phyloP scores from a whole-genome alignment of 23 red algal genomes.

The Agarophyton chilense region DNA sequence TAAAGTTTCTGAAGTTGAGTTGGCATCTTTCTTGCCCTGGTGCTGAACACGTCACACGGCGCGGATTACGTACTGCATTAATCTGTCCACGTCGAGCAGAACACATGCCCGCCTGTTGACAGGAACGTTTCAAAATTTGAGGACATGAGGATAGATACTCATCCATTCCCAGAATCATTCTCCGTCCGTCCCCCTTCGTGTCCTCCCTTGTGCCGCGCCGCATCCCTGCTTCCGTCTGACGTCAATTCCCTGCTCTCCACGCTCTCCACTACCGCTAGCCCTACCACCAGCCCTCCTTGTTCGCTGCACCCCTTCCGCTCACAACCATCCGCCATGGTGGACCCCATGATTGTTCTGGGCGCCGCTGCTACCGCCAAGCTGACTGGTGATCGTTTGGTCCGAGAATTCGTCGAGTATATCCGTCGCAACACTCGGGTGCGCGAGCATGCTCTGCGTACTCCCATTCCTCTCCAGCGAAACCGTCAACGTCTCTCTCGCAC shows the following conservation, averaged over 20 bases:
- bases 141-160: too few species aligned
- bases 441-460: background rate
- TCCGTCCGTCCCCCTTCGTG: background rate
- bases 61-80: background rate
- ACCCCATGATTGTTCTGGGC: slow-evolving; percentile 45
- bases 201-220: too few species aligned
- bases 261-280: too few species aligned
- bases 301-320: too few species aligned
- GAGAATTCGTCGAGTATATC: slow-evolving; percentile 53
- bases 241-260: too few species aligned
- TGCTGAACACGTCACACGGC: slow-evolving; percentile 2
- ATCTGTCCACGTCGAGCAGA: too few species aligned
- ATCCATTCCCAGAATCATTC: background rate
- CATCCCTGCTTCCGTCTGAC: too few species aligned
- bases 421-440: background rate
- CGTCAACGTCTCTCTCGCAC: slow-evolving; percentile 27
- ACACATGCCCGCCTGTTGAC: too few species aligned
- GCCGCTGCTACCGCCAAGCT: slow-evolving; percentile 55
- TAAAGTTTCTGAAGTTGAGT: too few species aligned
- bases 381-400: slow-evolving; percentile 62
- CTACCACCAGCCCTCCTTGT: too few species aligned
- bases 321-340: slow-evolving; percentile 17
- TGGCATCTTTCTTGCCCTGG: too few species aligned
- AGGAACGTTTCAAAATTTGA: too few species aligned
- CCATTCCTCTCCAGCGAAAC: background rate